A percentile compares a stretch with the other conserved stretches of the same genome.
Conservation (phyloP, 1,139 yeast species). For the Blastobotrys serpentis region DNA sequence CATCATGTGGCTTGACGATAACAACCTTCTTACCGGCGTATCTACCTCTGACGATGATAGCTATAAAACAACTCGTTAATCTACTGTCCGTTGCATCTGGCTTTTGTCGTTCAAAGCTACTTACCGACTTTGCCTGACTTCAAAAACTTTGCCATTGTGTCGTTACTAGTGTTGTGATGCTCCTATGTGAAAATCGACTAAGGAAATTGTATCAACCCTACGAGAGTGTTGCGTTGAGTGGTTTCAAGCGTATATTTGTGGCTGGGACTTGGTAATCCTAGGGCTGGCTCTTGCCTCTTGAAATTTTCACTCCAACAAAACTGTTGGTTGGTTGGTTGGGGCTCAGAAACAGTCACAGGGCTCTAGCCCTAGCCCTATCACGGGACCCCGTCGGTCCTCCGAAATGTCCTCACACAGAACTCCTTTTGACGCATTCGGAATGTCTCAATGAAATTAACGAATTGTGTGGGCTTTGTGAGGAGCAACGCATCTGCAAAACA, state of each 20-base stretch:
- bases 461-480: too few relatives aligned
- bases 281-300: too few relatives aligned
- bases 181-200: conserved; percentile 4
- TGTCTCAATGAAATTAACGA: too few relatives aligned
- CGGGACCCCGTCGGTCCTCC: too few relatives aligned
- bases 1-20: conserved; percentile 97
- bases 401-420: neutral
- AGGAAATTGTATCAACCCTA: too few relatives aligned
- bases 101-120: conserved; percentile 50
- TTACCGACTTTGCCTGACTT: conserved; percentile 99
- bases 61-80: conserved; percentile 46
- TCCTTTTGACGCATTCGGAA: neutral
- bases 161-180: conserved; percentile 4
- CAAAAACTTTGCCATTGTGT: conserved; percentile 73
- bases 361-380: too few relatives aligned
- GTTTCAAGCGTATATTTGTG: conserved; percentile 4
- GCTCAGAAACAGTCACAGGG: conserved; percentile 5
- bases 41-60: conserved; percentile 99
- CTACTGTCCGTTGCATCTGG: conserved; percentile 1
- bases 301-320: conserved; percentile 7
- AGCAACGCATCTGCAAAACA: too few relatives aligned
- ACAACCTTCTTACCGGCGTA: conserved; percentile 99
- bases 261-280: neutral
- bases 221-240: too few relatives aligned
- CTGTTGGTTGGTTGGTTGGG: too few relatives aligned